Evolutionary conservation across 441 rosid species (phyloP).

Genomic region (Gossypium gossypioides): DNA sequence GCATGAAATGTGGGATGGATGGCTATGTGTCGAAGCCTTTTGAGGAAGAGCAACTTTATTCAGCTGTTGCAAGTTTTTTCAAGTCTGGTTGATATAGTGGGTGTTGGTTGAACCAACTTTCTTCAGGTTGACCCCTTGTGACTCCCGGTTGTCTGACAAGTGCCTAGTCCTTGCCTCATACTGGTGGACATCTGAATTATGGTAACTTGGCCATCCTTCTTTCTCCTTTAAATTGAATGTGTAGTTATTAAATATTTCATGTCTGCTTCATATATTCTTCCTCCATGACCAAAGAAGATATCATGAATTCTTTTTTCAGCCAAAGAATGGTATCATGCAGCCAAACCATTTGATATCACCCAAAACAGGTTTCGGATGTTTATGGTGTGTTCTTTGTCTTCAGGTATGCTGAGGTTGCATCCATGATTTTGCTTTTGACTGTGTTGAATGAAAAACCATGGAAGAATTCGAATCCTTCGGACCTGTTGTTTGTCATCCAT

Average conservation of each 20-base stretch:
- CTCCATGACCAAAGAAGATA: not conserved
- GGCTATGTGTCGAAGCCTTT: constrained; percentile 82
- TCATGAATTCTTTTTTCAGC: not conserved
- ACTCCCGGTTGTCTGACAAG: constrained; percentile 14
- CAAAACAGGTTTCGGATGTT: not conserved
- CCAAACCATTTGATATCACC: not conserved
- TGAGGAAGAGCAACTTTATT: constrained; percentile 73
- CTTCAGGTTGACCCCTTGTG: constrained; percentile 17
- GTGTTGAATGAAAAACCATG: constrained; percentile 11
- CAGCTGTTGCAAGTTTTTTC: constrained; percentile 68
- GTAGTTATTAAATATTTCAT: not conserved
- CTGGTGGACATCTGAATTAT: constrained; percentile 6
- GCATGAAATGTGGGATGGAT: constrained; percentile 84
- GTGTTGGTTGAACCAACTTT: constrained; percentile 13
- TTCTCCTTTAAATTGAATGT: not conserved
- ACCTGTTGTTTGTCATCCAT: constrained; percentile 7
- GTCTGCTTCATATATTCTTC: not conserved
- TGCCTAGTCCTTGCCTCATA: constrained; percentile 5
- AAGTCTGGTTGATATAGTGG: constrained; percentile 29
- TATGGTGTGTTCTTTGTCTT: constrained; percentile 9
- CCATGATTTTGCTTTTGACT: not conserved
- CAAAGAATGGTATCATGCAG: not conserved
- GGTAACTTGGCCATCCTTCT: not conserved
- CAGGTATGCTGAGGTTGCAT: constrained; percentile 23
- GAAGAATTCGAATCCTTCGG: constrained; percentile 10